Conservation (phyloP, 768 basidiomycete genomes). For the Mrakia frigida region DNA sequence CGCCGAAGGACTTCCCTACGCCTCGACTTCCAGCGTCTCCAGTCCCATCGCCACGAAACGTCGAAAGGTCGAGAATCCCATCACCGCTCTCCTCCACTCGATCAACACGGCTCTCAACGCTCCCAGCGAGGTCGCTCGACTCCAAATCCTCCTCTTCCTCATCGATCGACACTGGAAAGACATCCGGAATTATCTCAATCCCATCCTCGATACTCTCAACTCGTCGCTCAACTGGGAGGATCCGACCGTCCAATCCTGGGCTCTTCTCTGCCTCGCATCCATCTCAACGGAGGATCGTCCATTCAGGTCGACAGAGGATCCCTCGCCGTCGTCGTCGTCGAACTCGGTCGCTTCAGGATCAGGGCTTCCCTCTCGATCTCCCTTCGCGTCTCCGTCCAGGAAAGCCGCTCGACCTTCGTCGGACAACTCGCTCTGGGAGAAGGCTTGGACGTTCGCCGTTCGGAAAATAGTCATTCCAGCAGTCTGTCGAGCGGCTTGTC, state of each 20-base stretch:
- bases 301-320: neutral
- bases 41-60: conserved; percentile 35
- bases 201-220: conserved; percentile 56
- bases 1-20: neutral
- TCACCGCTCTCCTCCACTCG: conserved; percentile 27
- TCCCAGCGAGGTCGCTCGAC: conserved; percentile 45
- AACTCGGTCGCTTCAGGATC: too few relatives aligned
- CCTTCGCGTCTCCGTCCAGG: conserved; percentile 14
- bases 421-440: conserved; percentile 54
- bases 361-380: neutral
- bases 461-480: conserved; percentile 64
- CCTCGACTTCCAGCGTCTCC: neutral
- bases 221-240: conserved; percentile 64
- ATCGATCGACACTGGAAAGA: conserved; percentile 68
- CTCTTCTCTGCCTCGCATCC: conserved; percentile 71
- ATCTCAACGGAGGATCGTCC: conserved; percentile 48
- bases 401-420: neutral
- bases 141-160: conserved; percentile 80
- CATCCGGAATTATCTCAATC: conserved; percentile 49
- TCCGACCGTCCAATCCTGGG: conserved; percentile 68
- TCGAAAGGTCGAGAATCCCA: conserved; percentile 35
- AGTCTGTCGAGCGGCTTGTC: conserved; percentile 74
- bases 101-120: conserved; percentile 39
- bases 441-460: conserved; percentile 75
- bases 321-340: neutral